A percentile compares a stretch with the other conserved stretches of the same genome.
Conservation (phyloP, 306 rosid genomes). For the Quercus berberidifolia region DNA sequence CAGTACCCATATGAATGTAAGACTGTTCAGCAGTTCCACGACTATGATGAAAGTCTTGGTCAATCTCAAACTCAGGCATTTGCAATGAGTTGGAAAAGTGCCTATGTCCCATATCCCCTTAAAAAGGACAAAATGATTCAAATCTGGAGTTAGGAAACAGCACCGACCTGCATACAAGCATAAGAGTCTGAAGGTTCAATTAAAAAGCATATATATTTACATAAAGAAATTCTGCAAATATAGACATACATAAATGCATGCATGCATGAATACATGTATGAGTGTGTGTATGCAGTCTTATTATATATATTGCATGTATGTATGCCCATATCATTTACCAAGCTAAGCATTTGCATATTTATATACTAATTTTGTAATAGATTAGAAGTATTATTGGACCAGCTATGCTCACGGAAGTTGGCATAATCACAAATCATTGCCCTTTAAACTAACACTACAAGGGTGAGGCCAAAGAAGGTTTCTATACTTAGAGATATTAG, state of each 20-base stretch:
- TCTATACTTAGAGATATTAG: too few species aligned
- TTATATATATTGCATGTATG: not conserved
- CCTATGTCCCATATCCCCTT: slow-evolving; percentile 6
- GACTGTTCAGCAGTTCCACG: slow-evolving; percentile 8
- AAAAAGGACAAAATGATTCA: not conserved
- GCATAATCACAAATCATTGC: not conserved
- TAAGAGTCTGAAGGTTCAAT: not conserved
- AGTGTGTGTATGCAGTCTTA: too few species aligned
- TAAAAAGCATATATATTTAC: not conserved
- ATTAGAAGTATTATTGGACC: not conserved
- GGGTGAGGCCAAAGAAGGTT: not conserved
- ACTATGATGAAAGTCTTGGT: not conserved
- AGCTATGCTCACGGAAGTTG: not conserved
- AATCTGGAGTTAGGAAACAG: not conserved
- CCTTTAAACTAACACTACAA: not conserved
- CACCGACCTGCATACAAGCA: not conserved
- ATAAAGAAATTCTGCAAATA: not conserved
- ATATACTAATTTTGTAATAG: not conserved
- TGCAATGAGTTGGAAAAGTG: not conserved
- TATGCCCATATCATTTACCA: not conserved
- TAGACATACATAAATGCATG: too few species aligned
- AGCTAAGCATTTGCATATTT: not conserved
- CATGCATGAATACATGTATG: too few species aligned
- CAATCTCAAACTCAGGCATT: not conserved
- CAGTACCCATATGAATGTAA: slow-evolving; percentile 4